A percentile compares a stretch with the other conserved stretches of the same genome.
These are phyloP conservation scores for Lodderomyces parapsilosis DNA, from an alignment of 1,139 yeast genomes.

Conservation along the genomic window DNA sequence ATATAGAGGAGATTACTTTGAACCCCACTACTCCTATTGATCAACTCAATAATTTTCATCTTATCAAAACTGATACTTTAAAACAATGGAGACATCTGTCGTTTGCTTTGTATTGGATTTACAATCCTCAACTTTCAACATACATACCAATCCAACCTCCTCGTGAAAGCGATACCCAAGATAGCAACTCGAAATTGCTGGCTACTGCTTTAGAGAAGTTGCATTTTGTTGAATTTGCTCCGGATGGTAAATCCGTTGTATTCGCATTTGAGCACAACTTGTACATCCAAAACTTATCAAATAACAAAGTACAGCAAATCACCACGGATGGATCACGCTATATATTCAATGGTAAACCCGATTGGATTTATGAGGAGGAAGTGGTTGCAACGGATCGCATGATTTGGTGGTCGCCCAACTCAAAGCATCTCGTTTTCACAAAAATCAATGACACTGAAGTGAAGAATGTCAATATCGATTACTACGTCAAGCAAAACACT, in stretches of 20 bases:
- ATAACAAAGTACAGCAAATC: constrained; percentile 35
- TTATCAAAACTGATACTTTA: constrained; percentile 33
- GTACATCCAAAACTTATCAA: constrained; percentile 36
- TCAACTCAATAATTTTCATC: constrained; percentile 25
- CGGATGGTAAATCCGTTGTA: constrained; percentile 33
- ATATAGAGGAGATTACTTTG: constrained; percentile 26
- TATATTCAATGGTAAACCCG: constrained; percentile 85
- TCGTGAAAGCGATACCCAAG: constrained; percentile 7
- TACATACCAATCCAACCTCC: constrained; percentile 29
- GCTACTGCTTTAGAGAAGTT: constrained; percentile 22
- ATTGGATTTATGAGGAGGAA: constrained; percentile 98
- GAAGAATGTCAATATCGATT: constrained; percentile 61
- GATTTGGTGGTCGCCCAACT: constrained; percentile 88
- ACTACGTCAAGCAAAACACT: constrained; percentile 45
- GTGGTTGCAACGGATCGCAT: constrained; percentile 63
- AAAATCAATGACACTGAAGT: constrained; percentile 73
- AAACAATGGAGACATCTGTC: constrained; percentile 44
- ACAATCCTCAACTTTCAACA: constrained; percentile 19
- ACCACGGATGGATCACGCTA: constrained; percentile 67
- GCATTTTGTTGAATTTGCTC: constrained; percentile 46
- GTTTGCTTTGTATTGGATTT: constrained; percentile 42
- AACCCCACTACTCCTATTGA: constrained; percentile 36
- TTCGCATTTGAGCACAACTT: constrained; percentile 40
- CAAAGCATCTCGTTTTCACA: constrained; percentile 60
- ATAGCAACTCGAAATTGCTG: constrained; percentile 5